phyloP scores from a whole-genome alignment of 257 asterid genomes.

The Eucommia ulmoides region DNA sequence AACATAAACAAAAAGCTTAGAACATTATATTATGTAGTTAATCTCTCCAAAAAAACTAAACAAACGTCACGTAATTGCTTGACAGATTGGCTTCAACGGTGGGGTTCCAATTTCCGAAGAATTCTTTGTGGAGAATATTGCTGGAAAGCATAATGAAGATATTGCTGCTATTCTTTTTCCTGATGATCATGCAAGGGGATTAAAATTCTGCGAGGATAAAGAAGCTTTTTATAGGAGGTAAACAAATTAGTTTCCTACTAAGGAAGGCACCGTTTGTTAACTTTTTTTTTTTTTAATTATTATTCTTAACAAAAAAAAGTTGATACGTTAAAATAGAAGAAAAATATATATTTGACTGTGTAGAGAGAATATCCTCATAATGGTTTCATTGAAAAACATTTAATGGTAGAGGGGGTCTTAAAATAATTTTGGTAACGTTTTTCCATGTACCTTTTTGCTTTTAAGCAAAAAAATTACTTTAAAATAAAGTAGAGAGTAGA shows the following conservation, averaged over 20 bases:
- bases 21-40: too few species aligned
- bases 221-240: constrained; percentile 77
- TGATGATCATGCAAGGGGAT: constrained; percentile 37
- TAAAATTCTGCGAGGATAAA: constrained; percentile 52
- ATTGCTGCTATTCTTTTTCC: constrained; percentile 53
- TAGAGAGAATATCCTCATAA: too few species aligned
- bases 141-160: constrained; percentile 77
- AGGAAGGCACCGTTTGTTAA: background rate
- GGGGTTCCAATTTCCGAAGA: constrained; percentile 71
- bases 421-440: too few species aligned
- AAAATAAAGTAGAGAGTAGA: too few species aligned
- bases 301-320: background rate
- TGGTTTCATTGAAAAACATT: too few species aligned
- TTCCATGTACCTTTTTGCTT: too few species aligned
- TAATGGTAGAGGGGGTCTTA: too few species aligned
- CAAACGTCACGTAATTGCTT: too few species aligned
- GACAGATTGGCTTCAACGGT: constrained; percentile 61
- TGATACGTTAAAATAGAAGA: background rate
- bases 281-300: background rate
- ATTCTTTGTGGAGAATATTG: constrained; percentile 42
- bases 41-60: too few species aligned
- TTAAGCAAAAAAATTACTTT: too few species aligned
- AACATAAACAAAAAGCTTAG: too few species aligned
- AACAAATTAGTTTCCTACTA: background rate
- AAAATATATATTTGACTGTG: background rate